A percentile compares a stretch with the other conserved stretches of the same genome.
Conservation (phyloP, 305 asterid species). For the Salvia sclarea region DNA sequence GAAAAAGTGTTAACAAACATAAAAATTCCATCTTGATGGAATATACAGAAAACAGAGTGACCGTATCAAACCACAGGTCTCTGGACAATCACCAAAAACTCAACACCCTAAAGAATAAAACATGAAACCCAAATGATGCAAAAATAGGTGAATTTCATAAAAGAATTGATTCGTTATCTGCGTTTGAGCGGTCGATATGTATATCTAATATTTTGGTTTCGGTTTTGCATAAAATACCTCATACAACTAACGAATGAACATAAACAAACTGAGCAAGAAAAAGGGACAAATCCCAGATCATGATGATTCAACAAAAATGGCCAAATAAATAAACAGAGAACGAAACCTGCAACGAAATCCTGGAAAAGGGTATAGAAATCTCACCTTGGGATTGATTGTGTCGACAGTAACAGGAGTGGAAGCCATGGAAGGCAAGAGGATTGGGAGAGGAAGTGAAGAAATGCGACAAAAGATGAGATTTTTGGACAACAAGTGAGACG, state of each 20-base stretch:
- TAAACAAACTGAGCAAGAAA: background rate
- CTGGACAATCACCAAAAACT: background rate
- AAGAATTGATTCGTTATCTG: background rate
- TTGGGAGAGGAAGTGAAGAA: background rate
- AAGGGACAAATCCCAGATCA: constrained; percentile 12
- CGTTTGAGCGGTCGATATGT: background rate
- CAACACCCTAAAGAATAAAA: background rate
- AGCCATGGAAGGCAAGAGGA: constrained; percentile 32
- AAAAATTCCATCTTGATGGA: background rate
- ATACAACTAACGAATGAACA: background rate
- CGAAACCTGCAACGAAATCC: background rate
- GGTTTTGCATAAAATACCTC: background rate
- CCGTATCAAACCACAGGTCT: background rate
- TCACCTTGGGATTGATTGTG: constrained; percentile 44
- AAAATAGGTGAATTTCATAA: background rate
- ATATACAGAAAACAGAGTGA: background rate
- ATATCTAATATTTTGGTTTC: background rate
- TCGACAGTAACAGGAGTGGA: constrained; percentile 32
- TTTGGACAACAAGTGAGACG: constrained; percentile 10
- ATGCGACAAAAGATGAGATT: constrained; percentile 5
- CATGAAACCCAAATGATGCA: background rate
- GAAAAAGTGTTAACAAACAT: background rate
- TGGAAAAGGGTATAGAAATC: background rate
- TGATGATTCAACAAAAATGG: background rate
- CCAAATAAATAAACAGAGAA: too few species aligned